Base-by-base conservation (phyloP, 805 yeast genomes). In the Spathaspora girioi region DNA sequence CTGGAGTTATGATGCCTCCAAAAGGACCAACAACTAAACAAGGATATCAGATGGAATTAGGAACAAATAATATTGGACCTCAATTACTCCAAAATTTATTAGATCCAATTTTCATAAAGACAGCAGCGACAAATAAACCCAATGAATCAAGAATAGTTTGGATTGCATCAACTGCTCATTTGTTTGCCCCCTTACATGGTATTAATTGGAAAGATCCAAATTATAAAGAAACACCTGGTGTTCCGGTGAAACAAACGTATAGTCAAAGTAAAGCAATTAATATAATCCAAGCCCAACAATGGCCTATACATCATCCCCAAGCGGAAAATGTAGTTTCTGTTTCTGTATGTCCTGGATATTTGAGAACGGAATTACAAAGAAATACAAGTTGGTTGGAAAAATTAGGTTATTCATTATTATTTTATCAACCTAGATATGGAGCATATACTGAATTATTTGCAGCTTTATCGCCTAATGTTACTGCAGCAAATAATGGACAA, bases 31-130 rank as follows among this genome's bases (percentile, higher is more conserved):
- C 54, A 43, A 50, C 61, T n/a, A 59, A 57, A 46, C 81, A 79
- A 61, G 80, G 78, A 10, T 70, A 64, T 50, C 83, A 80, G 48
- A 49, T 66, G 38, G 78, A 75, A 49, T 61, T 77, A 41, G 83
- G 80, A 9, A 71, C 75, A 17, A 80, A 80, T 59, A 70, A 60
- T 17, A 55, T 80, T 14, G 83, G 77, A 1, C 77, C 79, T 26
- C 76, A 69, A 48, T 58, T 77, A n/a, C 61, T 80, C 18, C 73
- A 77, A 53, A 65, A 68, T 44, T 58, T 66, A 23, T 58, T 77
- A 45, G 66, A 64, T 23, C 76, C 77, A 8, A 53, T 76, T 4
- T 53, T 80, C 15, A 50, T 67, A 19, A 57, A 65, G 20, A 62
- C 77, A 1, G 65, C 71, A 2, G 51, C 60, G 40, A 50, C 50